These are phyloP conservation scores for Nepenthes alata DNA, from an alignment of 179 eudicot genomes.

Conservation along the genomic window DNA sequence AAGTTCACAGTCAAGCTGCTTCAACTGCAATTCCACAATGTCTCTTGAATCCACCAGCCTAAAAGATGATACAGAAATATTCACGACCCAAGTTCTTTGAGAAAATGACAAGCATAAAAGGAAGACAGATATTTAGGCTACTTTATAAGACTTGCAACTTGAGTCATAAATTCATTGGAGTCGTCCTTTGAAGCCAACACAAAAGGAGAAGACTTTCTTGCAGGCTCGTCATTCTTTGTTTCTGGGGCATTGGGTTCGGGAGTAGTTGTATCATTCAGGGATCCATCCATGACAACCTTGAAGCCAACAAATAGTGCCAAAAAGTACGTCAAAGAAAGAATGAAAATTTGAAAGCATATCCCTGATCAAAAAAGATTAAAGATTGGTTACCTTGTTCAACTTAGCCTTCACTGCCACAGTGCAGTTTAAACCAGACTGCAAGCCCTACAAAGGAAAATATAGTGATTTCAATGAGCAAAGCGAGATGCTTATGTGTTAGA, in stretches of 20 bases:
- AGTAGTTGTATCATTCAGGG: conserved; percentile 26
- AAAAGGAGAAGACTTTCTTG: conserved; percentile 22
- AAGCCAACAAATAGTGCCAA: conserved; percentile 17
- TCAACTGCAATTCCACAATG: conserved; percentile 75
- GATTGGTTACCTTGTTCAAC: conserved; percentile 40
- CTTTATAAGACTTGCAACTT: conserved; percentile 76
- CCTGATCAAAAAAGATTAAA: conserved; percentile 9
- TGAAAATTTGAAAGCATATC: conserved; percentile 4
- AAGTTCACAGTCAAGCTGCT: conserved; percentile 74
- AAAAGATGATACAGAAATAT: neutral
- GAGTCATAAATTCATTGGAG: conserved; percentile 55
- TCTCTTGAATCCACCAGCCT: conserved; percentile 96
- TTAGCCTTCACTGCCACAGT: conserved; percentile 33
- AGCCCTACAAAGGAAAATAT: conserved; percentile 17
- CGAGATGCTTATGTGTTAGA: neutral
- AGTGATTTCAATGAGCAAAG: neutral
- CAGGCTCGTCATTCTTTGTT: conserved; percentile 24
- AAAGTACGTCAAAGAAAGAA: conserved; percentile 13
- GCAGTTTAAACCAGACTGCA: conserved; percentile 29
- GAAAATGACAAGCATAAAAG: too few relatives aligned
- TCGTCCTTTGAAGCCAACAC: conserved; percentile 50
- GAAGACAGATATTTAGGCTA: conserved; percentile 17
- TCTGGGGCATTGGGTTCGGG: conserved; percentile 19
- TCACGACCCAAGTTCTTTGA: neutral
- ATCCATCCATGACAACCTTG: conserved; percentile 43